Conservation (phyloP, 495 filamentous ascomycete genomes). For the Xylaria scruposa region DNA sequence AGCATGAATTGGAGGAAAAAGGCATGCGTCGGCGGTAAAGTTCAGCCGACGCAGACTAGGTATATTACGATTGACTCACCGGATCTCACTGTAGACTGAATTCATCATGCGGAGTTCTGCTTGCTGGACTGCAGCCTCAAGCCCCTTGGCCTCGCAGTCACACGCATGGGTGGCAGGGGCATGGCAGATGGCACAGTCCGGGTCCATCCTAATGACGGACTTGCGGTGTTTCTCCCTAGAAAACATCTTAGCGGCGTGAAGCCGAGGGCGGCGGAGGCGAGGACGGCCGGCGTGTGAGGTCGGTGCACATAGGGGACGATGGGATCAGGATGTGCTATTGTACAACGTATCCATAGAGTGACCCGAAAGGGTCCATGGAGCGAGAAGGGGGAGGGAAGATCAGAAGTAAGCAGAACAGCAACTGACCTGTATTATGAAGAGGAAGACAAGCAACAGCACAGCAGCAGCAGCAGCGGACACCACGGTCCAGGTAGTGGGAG, state of each 20-base stretch:
- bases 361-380: conserved; percentile 45
- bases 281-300: conserved; percentile 37
- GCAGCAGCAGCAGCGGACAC: conserved; percentile 32
- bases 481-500: conserved; percentile 32
- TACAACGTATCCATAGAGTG: conserved; percentile 42
- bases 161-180: conserved; percentile 66
- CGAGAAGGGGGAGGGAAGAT: conserved; percentile 39
- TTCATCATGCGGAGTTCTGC: conserved; percentile 70
- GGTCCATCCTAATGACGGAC: conserved; percentile 65
- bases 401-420: conserved; percentile 39
- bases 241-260: conserved; percentile 58
- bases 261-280: conserved; percentile 39
- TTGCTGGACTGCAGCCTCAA: conserved; percentile 69
- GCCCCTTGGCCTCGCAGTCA: conserved; percentile 72
- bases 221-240: conserved; percentile 56
- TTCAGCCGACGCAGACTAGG: conserved; percentile 5
- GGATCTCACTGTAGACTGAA: conserved; percentile 66
- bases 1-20: conserved; percentile 24
- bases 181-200: conserved; percentile 75
- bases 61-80: conserved; percentile 50
- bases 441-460: conserved; percentile 47
- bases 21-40: conserved; percentile 5
- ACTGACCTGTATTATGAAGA: conserved; percentile 52
- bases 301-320: conserved; percentile 38
- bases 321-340: conserved; percentile 36